Evolutionary conservation across 139 green algal species (phyloP).

Genomic region (Chlamydomonas applanata): DNA sequence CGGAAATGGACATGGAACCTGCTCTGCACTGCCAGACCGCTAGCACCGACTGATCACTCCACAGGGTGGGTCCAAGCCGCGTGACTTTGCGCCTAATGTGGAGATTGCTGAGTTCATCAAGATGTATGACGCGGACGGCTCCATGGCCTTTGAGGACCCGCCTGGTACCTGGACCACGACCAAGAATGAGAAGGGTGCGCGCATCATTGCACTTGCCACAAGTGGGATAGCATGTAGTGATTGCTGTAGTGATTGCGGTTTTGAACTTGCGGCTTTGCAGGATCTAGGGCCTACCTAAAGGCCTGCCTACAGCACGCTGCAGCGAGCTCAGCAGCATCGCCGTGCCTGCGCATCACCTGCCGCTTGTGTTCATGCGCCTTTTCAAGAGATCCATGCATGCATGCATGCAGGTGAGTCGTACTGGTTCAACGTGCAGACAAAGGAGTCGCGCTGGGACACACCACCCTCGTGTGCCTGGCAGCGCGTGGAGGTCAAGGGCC

Average conservation of each 20-base stretch:
- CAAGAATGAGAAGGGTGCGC: constrained; percentile 27
- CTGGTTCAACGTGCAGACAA: constrained; percentile 29
- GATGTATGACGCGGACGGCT: constrained; percentile 15
- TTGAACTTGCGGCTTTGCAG: no score
- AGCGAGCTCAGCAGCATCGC: no score
- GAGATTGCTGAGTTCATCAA: constrained; percentile 12
- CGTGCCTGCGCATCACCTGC: no score
- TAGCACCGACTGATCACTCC: neutral
- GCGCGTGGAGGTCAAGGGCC: constrained; percentile 29
- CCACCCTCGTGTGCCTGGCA: constrained; percentile 39
- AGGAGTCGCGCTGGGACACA: constrained; percentile 40
- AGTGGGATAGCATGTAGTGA: no score
- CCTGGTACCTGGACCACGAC: constrained; percentile 34
- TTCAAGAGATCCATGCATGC: no score
- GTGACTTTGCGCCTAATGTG: neutral
- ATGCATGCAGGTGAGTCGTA: constrained; percentile 16
- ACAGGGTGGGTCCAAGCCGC: no score
- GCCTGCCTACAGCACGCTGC: no score
- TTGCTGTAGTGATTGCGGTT: no score
- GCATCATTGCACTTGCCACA: no score
- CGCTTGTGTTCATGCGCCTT: no score
- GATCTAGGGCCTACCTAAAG: no score
- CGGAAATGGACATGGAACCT: constrained; percentile 10
- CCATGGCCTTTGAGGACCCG: constrained; percentile 33
- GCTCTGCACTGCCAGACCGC: neutral